These are phyloP conservation scores for Bocquillonia castaneifolia DNA, from an alignment of 441 rosid genomes.

Conservation along the genomic window DNA sequence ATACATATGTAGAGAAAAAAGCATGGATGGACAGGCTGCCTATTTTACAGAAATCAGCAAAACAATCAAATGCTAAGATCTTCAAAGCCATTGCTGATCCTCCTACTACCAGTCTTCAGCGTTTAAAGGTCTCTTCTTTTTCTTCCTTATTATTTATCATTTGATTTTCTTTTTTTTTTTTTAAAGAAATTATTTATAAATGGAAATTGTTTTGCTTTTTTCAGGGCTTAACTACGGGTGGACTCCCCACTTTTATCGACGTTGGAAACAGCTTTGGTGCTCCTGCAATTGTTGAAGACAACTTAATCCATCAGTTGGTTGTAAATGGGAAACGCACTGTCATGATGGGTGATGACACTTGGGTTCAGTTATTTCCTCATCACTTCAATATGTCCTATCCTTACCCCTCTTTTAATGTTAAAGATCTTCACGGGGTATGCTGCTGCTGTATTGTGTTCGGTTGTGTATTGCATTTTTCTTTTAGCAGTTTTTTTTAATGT, in stretches of 20 bases:
- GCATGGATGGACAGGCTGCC: constrained; percentile 91
- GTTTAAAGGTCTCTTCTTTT: constrained; percentile 55
- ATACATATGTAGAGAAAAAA: constrained; percentile 39
- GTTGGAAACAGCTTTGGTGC: constrained; percentile 96
- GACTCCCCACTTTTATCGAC: constrained; percentile 90
- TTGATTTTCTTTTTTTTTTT: not conserved
- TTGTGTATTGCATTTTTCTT: not conserved
- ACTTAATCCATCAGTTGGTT: constrained; percentile 72
- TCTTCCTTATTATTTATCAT: not conserved
- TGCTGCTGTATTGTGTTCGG: constrained; percentile 16
- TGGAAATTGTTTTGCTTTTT: not conserved
- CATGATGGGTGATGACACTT: constrained; percentile 98
- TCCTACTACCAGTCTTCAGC: constrained; percentile 93
- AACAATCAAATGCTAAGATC: constrained; percentile 65
- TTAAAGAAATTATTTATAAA: not conserved
- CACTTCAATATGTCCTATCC: constrained; percentile 84
- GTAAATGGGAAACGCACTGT: constrained; percentile 75
- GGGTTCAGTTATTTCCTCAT: constrained; percentile 85
- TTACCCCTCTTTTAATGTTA: constrained; percentile 90
- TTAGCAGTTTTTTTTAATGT: not conserved
- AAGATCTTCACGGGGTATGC: constrained; percentile 83
- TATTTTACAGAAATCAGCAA: constrained; percentile 69
- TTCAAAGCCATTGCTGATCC: constrained; percentile 97
- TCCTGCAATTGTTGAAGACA: constrained; percentile 92
- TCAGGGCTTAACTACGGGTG: constrained; percentile 95